These are phyloP conservation scores for Botrytis sinoallii DNA, from an alignment of 2,329 filamentous ascomycete genomes.

Conservation along the genomic window DNA sequence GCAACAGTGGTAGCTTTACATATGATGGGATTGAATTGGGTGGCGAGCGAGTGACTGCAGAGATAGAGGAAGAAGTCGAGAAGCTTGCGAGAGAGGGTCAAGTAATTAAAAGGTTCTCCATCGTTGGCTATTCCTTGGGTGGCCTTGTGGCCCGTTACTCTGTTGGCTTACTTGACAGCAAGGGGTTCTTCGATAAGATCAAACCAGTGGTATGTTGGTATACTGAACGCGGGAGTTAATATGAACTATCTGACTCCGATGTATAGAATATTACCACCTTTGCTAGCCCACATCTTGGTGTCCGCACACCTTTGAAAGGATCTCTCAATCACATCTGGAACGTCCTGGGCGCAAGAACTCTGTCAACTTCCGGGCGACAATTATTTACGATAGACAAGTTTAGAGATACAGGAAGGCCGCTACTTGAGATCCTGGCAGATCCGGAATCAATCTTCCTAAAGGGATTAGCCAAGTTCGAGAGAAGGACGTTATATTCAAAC, in stretches of 20 bases:
- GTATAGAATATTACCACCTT: constrained; percentile 86
- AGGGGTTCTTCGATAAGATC: constrained; percentile 74
- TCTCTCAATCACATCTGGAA: constrained; percentile 72
- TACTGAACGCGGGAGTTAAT: not conserved
- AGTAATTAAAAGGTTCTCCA: constrained; percentile 75
- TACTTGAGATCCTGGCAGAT: constrained; percentile 80
- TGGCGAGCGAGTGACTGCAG: constrained; percentile 63
- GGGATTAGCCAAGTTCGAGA: constrained; percentile 71
- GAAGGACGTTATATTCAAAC: constrained; percentile 79
- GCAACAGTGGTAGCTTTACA: constrained; percentile 70
- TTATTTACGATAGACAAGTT: constrained; percentile 86
- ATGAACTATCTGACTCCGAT: constrained; percentile 9
- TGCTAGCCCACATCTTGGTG: constrained; percentile 79
- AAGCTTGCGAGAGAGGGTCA: constrained; percentile 59
- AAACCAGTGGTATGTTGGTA: constrained; percentile 63
- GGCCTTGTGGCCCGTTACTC: constrained; percentile 85
- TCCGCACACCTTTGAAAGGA: constrained; percentile 65
- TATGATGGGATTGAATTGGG: constrained; percentile 68
- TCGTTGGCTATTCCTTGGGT: constrained; percentile 87
- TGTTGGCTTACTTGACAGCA: constrained; percentile 76
- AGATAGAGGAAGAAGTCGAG: constrained; percentile 63
- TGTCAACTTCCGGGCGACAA: constrained; percentile 82
- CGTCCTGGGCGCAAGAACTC: constrained; percentile 72
- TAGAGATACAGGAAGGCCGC: constrained; percentile 73
- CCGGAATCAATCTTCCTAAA: constrained; percentile 81